A percentile compares a stretch with the other conserved stretches of the same genome.
Evolutionary conservation across 345 rosid genomes (phyloP).

Genomic region (Clarkia xantiana): DNA sequence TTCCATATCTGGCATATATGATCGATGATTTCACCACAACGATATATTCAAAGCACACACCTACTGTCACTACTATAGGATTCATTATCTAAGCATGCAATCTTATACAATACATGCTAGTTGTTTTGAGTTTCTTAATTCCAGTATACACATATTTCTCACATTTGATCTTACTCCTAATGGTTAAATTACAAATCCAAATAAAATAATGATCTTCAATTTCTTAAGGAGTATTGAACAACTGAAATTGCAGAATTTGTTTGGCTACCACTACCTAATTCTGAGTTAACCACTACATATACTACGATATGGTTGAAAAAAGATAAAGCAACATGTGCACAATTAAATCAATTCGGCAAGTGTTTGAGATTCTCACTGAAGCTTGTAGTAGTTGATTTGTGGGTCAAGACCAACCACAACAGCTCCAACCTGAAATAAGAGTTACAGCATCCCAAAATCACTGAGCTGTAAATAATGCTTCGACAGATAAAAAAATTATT

Average conservation of each 20-base stretch:
- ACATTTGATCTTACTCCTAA: too few species aligned
- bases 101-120: too few species aligned
- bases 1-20: conserved; percentile 47
- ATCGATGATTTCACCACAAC: neutral
- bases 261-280: neutral
- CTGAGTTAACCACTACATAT: neutral
- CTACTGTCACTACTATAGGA: too few species aligned
- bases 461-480: neutral
- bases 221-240: too few species aligned
- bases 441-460: conserved; percentile 1
- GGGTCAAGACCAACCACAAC: conserved; percentile 88
- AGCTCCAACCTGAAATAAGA: conserved; percentile 68
- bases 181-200: neutral
- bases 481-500: conserved; percentile 4
- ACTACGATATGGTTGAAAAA: neutral
- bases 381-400: conserved; percentile 74
- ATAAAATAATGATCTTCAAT: neutral
- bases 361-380: conserved; percentile 46
- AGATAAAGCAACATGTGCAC: neutral
- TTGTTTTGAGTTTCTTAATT: too few species aligned
- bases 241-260: too few species aligned
- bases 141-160: too few species aligned
- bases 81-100: too few species aligned
- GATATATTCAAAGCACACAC: too few species aligned
- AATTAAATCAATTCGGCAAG: conserved; percentile 3